A percentile compares a stretch with the other conserved stretches of the same genome.
phyloP scores from a whole-genome alignment of 306 rosid species.

The Morella rubra region DNA sequence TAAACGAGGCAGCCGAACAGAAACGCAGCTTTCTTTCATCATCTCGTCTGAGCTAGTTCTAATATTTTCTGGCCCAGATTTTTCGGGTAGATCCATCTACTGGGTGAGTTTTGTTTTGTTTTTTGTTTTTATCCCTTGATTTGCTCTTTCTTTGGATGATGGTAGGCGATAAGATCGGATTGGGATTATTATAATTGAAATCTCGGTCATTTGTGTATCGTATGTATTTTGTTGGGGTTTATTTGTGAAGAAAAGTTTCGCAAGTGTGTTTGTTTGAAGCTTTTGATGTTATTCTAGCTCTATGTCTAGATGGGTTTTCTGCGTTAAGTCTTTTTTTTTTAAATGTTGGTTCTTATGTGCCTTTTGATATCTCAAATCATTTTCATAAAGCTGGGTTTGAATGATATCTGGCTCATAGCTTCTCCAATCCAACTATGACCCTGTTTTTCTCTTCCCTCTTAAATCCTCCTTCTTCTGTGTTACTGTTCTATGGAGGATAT shows the following conservation, averaged over 20 bases:
- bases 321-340: neutral
- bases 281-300: conserved; percentile 4
- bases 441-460: neutral
- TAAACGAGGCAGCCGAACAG: conserved; percentile 16
- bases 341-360: neutral
- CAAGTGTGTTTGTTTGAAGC: conserved; percentile 1
- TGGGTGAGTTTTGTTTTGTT: conserved; percentile 30
- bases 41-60: conserved; percentile 15
- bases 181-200: conserved; percentile 30
- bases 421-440: conserved; percentile 9
- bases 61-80: conserved; percentile 30
- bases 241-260: conserved; percentile 15
- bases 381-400: conserved; percentile 7
- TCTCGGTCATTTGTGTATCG: neutral
- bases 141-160: conserved; percentile 27
- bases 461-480: neutral
- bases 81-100: conserved; percentile 48
- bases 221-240: conserved; percentile 29
- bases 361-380: neutral
- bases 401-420: conserved; percentile 13
- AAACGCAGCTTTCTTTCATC: conserved; percentile 11
- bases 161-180: conserved; percentile 33
- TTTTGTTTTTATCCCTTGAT: conserved; percentile 13
- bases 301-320: neutral
- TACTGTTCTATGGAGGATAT: neutral